Evolutionary conservation across 768 basidiomycete species (phyloP).

Genomic region (Lactarius akahatsu): DNA sequence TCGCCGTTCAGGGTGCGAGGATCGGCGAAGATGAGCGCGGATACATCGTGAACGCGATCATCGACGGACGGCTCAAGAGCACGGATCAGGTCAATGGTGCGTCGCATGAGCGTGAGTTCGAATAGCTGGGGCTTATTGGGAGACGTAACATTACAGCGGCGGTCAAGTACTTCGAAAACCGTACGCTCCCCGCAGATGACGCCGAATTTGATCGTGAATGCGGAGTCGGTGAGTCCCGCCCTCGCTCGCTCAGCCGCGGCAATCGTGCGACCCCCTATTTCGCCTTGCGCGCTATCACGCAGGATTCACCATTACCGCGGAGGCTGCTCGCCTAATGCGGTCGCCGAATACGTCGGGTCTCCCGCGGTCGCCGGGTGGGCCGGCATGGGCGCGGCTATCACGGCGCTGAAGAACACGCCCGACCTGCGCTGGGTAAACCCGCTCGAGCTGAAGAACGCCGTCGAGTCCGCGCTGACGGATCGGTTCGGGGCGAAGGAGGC

Average conservation of each 20-base stretch:
- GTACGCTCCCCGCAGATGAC: constrained; percentile 60
- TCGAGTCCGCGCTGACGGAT: constrained; percentile 65
- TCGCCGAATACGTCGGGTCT: constrained; percentile 56
- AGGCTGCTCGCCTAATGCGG: constrained; percentile 56
- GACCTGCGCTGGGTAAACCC: constrained; percentile 80
- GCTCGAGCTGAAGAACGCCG: constrained; percentile 78
- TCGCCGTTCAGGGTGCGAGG: constrained; percentile 65
- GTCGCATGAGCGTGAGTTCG: constrained; percentile 30
- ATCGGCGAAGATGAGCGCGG: constrained; percentile 54
- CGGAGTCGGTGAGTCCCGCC: constrained; percentile 74
- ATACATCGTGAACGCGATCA: constrained; percentile 66
- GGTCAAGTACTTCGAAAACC: constrained; percentile 66
- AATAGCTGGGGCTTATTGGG: background rate
- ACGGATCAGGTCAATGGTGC: constrained; percentile 86
- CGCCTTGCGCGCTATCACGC: constrained; percentile 1
- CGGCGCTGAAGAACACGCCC: constrained; percentile 58
- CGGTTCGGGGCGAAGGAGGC: constrained; percentile 73
- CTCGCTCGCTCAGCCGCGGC: background rate
- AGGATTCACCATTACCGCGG: constrained; percentile 79
- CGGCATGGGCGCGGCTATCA: constrained; percentile 65
- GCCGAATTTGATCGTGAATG: constrained; percentile 73
- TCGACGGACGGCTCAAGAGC: constrained; percentile 70
- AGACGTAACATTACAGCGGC: constrained; percentile 50
- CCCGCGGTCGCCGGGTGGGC: constrained; percentile 69
- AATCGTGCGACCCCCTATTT: background rate